Evolutionary conservation across 164 flowering plant species (phyloP).

Genomic region (Nymphaea thermarum): DNA sequence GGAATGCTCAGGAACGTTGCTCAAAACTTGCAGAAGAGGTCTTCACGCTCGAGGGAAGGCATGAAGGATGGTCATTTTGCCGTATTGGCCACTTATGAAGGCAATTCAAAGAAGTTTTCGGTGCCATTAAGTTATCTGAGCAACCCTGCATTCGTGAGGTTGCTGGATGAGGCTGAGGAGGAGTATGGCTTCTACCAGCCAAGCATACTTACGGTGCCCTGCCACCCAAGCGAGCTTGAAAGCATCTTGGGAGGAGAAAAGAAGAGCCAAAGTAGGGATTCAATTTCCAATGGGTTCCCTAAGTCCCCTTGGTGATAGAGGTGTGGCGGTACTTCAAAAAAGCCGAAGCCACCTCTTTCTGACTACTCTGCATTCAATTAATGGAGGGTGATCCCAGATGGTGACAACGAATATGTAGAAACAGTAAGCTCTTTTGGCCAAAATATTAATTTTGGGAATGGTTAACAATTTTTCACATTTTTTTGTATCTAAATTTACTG

Average conservation of each 20-base stretch:
- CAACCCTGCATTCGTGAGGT: conserved; percentile 12
- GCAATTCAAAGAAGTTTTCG: conserved; percentile 10
- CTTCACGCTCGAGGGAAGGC: neutral
- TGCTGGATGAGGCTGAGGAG: conserved; percentile 15
- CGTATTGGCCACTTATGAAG: conserved; percentile 8
- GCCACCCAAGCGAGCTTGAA: conserved; percentile 18
- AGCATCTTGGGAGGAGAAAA: conserved; percentile 7
- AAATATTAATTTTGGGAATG: too few species aligned
- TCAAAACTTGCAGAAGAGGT: neutral
- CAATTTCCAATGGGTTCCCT: neutral
- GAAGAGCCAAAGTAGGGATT: neutral
- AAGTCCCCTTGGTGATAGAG: neutral
- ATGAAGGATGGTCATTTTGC: conserved; percentile 12
- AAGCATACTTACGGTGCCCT: conserved; percentile 16
- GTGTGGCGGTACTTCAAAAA: too few species aligned
- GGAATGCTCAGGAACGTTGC: too few species aligned
- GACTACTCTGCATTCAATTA: too few species aligned
- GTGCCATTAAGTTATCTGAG: conserved; percentile 15
- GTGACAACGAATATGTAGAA: too few species aligned
- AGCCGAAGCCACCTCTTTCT: too few species aligned
- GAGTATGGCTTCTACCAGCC: conserved; percentile 17
- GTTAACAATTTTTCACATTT: too few species aligned
- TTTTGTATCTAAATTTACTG: too few species aligned
- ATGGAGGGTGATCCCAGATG: too few species aligned
- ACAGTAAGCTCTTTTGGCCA: too few species aligned